These are phyloP conservation scores for Coemansia sp. DNA, from an alignment of 192 early-diverging fungal genomes.

Conservation along the genomic window DNA sequence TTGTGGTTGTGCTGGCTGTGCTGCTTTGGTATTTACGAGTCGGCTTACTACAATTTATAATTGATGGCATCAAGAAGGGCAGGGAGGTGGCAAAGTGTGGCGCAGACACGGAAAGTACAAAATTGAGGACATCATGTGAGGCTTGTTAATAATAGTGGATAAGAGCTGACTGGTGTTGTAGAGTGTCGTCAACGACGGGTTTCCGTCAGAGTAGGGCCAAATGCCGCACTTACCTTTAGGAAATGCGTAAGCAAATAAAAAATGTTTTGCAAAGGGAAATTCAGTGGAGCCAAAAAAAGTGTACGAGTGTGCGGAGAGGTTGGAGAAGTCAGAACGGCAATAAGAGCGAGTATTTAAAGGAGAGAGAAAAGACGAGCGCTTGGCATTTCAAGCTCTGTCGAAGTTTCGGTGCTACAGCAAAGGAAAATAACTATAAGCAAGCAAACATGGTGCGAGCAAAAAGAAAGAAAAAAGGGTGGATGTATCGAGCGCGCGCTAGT, in stretches of 20 bases:
- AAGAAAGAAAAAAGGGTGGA: constrained; percentile 1
- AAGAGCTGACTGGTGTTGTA: not conserved
- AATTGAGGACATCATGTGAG: constrained; percentile 5
- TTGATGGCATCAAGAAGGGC: not conserved
- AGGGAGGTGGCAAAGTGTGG: constrained; percentile 7
- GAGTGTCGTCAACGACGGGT: not conserved
- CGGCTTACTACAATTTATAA: not conserved
- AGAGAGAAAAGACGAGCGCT: not conserved
- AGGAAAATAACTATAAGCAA: not conserved
- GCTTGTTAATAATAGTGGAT: constrained; percentile 1
- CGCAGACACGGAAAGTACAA: not conserved
- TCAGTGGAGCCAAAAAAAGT: not conserved
- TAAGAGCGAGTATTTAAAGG: constrained; percentile 1
- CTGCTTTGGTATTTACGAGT: not conserved
- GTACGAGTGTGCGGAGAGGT: not conserved
- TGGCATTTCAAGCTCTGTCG: constrained; percentile 8
- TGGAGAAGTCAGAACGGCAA: not conserved
- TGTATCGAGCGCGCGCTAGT: not conserved
- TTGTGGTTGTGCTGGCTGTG: not conserved
- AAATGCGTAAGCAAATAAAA: not conserved
- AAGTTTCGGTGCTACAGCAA: constrained; percentile 5
- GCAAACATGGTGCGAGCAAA: not conserved
- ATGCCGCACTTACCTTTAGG: not conserved
- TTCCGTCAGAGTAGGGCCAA: not conserved
- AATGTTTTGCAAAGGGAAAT: not conserved